Conservation (phyloP, 805 yeast species). For the Metschnikowia matae region DNA sequence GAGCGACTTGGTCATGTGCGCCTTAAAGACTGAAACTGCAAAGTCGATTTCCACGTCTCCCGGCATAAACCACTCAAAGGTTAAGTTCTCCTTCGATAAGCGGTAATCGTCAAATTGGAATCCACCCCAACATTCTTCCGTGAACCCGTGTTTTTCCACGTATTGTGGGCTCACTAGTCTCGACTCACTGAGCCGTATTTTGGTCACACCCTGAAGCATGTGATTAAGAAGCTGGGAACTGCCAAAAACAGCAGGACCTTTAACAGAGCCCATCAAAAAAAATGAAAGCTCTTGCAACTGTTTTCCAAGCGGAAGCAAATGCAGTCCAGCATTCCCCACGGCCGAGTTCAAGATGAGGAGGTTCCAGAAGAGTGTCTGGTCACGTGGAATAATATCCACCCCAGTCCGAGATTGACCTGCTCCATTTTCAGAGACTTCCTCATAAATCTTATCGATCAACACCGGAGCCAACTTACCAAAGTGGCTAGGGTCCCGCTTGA, state of each 20-base stretch:
- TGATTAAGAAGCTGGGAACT: constrained; percentile 65
- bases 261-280: constrained; percentile 45
- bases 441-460: constrained; percentile 51
- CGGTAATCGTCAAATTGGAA: constrained; percentile 54
- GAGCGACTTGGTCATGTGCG: constrained; percentile 43
- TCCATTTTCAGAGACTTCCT: constrained; percentile 68
- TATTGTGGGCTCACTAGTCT: constrained; percentile 49
- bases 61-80: constrained; percentile 78
- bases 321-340: constrained; percentile 60
- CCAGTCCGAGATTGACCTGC: constrained; percentile 76
- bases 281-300: constrained; percentile 47
- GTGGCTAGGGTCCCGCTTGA: constrained; percentile 54
- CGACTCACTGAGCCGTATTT: constrained; percentile 54
- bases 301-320: constrained; percentile 39
- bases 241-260: constrained; percentile 60
- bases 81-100: constrained; percentile 45
- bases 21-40: constrained; percentile 57
- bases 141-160: constrained; percentile 31
- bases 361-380: constrained; percentile 70
- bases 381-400: constrained; percentile 68
- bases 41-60: constrained; percentile 47
- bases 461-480: constrained; percentile 42
- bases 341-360: constrained; percentile 66
- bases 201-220: constrained; percentile 57
- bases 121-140: constrained; percentile 70